Evolutionary conservation across 2,329 filamentous ascomycete species (phyloP).

Genomic region (Plenodomus biglobosus): DNA sequence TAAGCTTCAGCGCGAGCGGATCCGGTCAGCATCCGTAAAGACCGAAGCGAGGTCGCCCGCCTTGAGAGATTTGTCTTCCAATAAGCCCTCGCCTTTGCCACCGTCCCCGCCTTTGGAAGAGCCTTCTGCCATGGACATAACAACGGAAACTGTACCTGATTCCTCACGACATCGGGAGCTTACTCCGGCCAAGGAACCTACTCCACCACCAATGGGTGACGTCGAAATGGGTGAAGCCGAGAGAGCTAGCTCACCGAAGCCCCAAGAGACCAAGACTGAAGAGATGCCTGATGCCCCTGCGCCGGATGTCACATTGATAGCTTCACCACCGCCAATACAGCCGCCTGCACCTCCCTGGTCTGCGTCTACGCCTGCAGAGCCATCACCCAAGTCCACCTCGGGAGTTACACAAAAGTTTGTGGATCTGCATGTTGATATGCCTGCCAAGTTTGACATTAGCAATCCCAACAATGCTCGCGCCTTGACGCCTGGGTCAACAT

Average conservation of each 20-base stretch:
- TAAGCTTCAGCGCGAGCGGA: slow-evolving; percentile 41
- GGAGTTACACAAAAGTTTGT: slow-evolving; percentile 16
- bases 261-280: slow-evolving; percentile 27
- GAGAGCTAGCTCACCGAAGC: slow-evolving; percentile 12
- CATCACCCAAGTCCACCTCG: slow-evolving; percentile 13
- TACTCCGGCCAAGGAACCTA: slow-evolving; percentile 27
- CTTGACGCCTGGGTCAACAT: slow-evolving; percentile 29
- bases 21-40: slow-evolving; percentile 41
- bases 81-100: slow-evolving; percentile 35
- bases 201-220: slow-evolving; percentile 16
- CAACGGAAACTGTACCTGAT: slow-evolving; percentile 21
- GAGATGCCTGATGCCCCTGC: slow-evolving; percentile 34
- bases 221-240: slow-evolving; percentile 24
- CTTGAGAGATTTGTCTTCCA: slow-evolving; percentile 36
- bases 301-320: slow-evolving; percentile 18
- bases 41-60: slow-evolving; percentile 37
- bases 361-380: slow-evolving; percentile 16
- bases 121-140: slow-evolving; percentile 30
- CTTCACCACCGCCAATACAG: slow-evolving; percentile 35
- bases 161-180: slow-evolving; percentile 23
- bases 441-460: slow-evolving; percentile 28
- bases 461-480: slow-evolving; percentile 18
- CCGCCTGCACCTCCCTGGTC: slow-evolving; percentile 40
- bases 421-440: slow-evolving; percentile 35
- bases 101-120: slow-evolving; percentile 29